Evolutionary conservation across 164 flowering plant species (phyloP).

Genomic region (Magnolia sinica): DNA sequence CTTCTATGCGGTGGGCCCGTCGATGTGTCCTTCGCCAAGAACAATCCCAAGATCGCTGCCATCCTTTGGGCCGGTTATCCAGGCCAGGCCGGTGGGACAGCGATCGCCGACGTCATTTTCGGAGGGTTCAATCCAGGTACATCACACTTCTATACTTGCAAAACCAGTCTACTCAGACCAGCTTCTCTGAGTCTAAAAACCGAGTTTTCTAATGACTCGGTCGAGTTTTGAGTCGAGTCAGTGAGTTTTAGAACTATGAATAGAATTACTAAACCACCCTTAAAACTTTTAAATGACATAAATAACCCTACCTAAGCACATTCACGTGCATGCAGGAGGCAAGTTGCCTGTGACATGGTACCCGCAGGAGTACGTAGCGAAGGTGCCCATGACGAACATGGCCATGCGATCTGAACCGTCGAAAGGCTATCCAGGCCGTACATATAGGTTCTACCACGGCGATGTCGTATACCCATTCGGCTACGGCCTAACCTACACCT

Average conservation of each 20-base stretch:
- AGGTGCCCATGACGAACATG: slow-evolving; percentile 84
- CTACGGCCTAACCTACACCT: slow-evolving; percentile 76
- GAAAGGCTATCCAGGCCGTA: slow-evolving; percentile 74
- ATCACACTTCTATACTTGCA: not conserved
- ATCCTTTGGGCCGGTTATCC: slow-evolving; percentile 95
- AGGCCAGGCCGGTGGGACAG: slow-evolving; percentile 88
- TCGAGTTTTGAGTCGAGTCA: no score
- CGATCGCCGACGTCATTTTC: slow-evolving; percentile 81
- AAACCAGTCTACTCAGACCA: not conserved
- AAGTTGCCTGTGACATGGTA: slow-evolving; percentile 95
- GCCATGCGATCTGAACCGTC: slow-evolving; percentile 50
- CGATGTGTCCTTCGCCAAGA: slow-evolving; percentile 71
- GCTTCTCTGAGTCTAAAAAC: no score
- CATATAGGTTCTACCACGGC: slow-evolving; percentile 88
- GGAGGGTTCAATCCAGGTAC: slow-evolving; percentile 80
- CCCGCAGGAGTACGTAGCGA: slow-evolving; percentile 57
- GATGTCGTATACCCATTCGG: slow-evolving; percentile 86
- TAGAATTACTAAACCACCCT: no score
- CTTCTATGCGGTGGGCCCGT: slow-evolving; percentile 89
- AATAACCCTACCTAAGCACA: not conserved
- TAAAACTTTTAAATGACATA: not conserved
- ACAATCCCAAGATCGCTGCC: slow-evolving; percentile 50
- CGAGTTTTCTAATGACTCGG: no score
- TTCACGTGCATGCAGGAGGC: slow-evolving; percentile 47
- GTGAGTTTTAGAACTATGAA: no score